These are phyloP conservation scores for Anethum foeniculum DNA, from an alignment of 140 eudicot species.

Conservation along the genomic window DNA sequence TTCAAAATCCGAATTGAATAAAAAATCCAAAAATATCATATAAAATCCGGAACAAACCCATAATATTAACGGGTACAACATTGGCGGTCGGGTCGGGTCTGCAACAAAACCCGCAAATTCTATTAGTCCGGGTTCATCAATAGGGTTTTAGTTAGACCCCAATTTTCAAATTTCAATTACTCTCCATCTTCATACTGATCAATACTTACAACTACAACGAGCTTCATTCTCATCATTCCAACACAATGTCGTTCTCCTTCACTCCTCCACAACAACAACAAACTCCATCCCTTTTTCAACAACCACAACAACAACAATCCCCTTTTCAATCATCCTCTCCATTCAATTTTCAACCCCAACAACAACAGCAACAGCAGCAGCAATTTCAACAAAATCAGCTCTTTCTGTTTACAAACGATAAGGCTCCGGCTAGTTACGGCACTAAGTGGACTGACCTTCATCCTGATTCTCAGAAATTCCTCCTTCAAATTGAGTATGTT, in stretches of 20 bases:
- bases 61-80: too few species aligned
- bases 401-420: conserved; percentile 72
- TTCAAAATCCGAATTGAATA: too few species aligned
- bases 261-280: conserved; percentile 59
- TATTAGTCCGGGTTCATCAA: not conserved
- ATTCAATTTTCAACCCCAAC: conserved; percentile 9
- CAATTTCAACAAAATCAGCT: conserved; percentile 57
- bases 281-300: conserved; percentile 40
- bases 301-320: conserved; percentile 39
- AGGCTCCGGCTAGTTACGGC: conserved; percentile 74
- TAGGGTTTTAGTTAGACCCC: not conserved
- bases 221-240: not conserved
- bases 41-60: too few species aligned
- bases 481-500: conserved; percentile 73
- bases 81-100: too few species aligned
- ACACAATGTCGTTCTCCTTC: conserved; percentile 66
- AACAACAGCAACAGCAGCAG: conserved; percentile 36
- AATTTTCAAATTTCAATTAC: not conserved
- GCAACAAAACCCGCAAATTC: not conserved
- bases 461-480: conserved; percentile 87
- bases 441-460: conserved; percentile 95
- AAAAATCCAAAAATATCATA: too few species aligned
- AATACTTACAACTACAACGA: not conserved
- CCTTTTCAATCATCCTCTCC: conserved; percentile 14
- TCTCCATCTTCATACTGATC: too few species aligned